A percentile compares a stretch with the other conserved stretches of the same genome.
phyloP scores from a whole-genome alignment of 1,284 basidiomycete genomes.

The Melampsora americana region DNA sequence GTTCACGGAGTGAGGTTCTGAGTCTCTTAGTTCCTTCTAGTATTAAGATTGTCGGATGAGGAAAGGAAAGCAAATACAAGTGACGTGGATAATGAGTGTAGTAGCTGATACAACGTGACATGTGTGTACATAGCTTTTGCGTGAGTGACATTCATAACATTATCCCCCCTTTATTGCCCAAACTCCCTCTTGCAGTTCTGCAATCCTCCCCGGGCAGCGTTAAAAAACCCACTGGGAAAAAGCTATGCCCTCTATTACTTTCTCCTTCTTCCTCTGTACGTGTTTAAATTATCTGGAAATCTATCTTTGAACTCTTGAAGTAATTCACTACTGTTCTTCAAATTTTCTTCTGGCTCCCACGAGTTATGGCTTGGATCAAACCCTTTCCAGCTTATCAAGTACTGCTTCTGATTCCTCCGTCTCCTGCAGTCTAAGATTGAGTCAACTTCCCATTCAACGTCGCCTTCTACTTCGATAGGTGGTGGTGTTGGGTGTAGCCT shows the following conservation, averaged over 20 bases:
- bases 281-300: neutral
- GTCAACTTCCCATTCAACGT: slow-evolving; percentile 6
- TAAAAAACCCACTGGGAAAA: neutral
- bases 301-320: neutral
- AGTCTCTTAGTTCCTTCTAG: too few species aligned
- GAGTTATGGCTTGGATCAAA: neutral
- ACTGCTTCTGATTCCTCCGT: neutral
- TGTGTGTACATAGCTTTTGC: too few species aligned
- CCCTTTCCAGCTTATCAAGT: slow-evolving; percentile 1
- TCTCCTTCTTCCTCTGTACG: neutral
- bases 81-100: too few species aligned
- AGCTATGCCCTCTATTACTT: neutral
- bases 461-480: too few species aligned
- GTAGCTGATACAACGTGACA: too few species aligned
- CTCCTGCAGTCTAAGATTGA: neutral
- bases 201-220: slow-evolving; percentile 6
- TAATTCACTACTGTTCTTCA: neutral
- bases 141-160: too few species aligned
- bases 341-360: neutral
- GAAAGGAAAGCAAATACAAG: too few species aligned
- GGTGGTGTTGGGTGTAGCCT: too few species aligned
- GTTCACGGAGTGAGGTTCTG: too few species aligned
- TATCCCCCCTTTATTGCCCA: too few species aligned
- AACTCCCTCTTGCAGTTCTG: slow-evolving; percentile 9
- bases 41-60: too few species aligned